Evolutionary conservation across 768 basidiomycete genomes (phyloP).

Genomic region (Rhodotorula kratochvilovae): DNA sequence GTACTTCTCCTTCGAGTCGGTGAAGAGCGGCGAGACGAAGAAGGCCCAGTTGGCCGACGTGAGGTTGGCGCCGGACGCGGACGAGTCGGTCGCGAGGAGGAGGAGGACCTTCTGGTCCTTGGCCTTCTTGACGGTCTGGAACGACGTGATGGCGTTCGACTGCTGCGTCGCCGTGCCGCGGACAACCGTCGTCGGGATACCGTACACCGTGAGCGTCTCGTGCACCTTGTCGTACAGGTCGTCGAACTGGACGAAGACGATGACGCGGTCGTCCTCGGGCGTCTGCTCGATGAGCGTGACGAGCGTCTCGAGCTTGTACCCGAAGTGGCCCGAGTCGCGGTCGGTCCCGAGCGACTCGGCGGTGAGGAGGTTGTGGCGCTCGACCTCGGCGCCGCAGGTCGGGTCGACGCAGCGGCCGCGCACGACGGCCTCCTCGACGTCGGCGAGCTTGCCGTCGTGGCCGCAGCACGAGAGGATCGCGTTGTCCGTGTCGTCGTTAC

Average conservation of each 20-base stretch:
- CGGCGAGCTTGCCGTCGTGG: conserved; percentile 73
- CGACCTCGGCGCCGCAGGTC: conserved; percentile 58
- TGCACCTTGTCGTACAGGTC: conserved; percentile 88
- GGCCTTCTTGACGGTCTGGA: conserved; percentile 67
- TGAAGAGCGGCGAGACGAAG: conserved; percentile 85
- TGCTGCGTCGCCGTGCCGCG: conserved; percentile 74
- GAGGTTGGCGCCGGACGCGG: conserved; percentile 76
- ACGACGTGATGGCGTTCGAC: conserved; percentile 68
- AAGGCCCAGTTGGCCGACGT: conserved; percentile 91
- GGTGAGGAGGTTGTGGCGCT: conserved; percentile 50
- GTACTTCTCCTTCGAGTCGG: conserved; percentile 75
- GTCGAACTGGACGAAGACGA: conserved; percentile 93
- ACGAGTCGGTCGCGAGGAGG: conserved; percentile 89
- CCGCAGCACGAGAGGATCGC: conserved; percentile 88
- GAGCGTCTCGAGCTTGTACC: conserved; percentile 47
- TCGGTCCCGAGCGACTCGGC: conserved; percentile 45
- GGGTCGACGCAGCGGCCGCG: conserved; percentile 2
- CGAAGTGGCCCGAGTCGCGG: conserved; percentile 45
- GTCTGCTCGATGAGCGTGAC: conserved; percentile 79
- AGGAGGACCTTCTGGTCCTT: conserved; percentile 67
- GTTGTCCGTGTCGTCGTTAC: conserved; percentile 36
- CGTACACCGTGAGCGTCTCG: conserved; percentile 68
- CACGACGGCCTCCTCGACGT: conserved; percentile 70
- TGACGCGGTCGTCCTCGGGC: conserved; percentile 70
- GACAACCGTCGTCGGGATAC: conserved; percentile 57